Conservation (phyloP, 192 early-diverging fungal genomes). For the Gigaspora rosea region DNA sequence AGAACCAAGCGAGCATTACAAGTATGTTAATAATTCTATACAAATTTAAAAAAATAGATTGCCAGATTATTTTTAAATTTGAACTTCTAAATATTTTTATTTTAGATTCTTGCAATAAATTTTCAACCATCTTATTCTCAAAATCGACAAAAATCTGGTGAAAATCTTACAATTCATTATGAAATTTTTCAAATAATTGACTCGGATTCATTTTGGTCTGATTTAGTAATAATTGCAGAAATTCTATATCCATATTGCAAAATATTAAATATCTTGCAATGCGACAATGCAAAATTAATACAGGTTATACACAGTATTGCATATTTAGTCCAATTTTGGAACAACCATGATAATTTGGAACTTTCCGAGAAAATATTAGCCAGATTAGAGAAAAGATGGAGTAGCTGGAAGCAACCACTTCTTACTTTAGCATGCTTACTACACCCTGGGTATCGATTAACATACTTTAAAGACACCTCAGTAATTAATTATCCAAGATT, state of each 20-base stretch:
- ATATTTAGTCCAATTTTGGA: background rate
- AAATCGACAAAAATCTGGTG: background rate
- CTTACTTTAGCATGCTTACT: background rate
- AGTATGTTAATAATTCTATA: background rate
- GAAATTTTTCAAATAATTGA: conserved; percentile 14
- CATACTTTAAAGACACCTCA: background rate
- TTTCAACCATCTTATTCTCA: background rate
- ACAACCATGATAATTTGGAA: background rate
- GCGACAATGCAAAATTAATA: background rate
- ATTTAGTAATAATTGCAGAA: background rate
- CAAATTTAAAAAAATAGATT: too few species aligned
- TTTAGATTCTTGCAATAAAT: background rate
- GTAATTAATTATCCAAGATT: conserved; percentile 9
- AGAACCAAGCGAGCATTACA: background rate
- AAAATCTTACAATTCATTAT: background rate
- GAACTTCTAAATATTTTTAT: too few species aligned
- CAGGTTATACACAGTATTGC: background rate
- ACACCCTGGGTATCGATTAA: background rate
- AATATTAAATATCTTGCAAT: background rate
- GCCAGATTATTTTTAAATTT: too few species aligned
- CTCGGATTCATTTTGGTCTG: background rate
- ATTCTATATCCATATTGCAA: background rate
- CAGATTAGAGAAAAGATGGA: background rate
- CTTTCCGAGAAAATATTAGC: background rate
- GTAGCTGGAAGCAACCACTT: background rate